A percentile compares a stretch with the other conserved stretches of the same genome.
These are phyloP conservation scores for Diaporthe longicolla DNA, from an alignment of 2,329 filamentous ascomycete species.

Conservation along the genomic window DNA sequence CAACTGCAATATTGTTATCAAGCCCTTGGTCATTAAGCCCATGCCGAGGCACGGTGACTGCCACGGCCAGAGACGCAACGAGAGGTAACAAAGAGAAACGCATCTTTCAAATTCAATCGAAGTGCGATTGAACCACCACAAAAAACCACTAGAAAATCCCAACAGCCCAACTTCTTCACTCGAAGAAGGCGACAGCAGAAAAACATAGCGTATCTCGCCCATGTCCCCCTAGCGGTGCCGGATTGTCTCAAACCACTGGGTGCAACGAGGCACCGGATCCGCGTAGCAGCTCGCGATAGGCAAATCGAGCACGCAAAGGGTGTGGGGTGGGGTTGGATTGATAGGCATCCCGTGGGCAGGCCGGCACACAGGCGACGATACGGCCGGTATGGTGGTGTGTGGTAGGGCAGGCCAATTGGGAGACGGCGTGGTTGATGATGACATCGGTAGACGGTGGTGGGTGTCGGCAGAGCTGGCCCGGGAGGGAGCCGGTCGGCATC, in stretches of 20 bases:
- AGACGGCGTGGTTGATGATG: constrained; percentile 20
- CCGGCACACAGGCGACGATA: constrained; percentile 1
- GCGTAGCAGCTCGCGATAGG: constrained; percentile 17
- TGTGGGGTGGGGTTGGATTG: constrained; percentile 14
- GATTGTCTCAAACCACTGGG: background rate
- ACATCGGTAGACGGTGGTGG: constrained; percentile 4
- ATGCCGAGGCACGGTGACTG: constrained; percentile 36
- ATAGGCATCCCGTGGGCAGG: constrained; percentile 18
- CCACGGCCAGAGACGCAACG: constrained; percentile 35
- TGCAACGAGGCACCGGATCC: background rate
- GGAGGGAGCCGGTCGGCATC: constrained; percentile 2
- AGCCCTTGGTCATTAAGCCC: constrained; percentile 7
- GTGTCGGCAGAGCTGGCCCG: background rate
- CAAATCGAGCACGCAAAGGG: constrained; percentile 2
- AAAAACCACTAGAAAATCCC: background rate
- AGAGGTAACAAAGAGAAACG: constrained; percentile 30
- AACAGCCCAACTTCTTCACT: constrained; percentile 20
- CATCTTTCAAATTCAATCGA: constrained; percentile 34
- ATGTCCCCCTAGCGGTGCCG: background rate
- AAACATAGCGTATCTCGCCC: background rate
- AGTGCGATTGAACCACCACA: background rate
- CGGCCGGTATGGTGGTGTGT: background rate
- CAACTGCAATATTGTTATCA: background rate
- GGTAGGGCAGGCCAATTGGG: constrained; percentile 28
- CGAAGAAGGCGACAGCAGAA: background rate